A percentile compares a stretch with the other conserved stretches of the same genome.
These are phyloP conservation scores for Calycina herbarum DNA, from an alignment of 2,329 filamentous ascomycete genomes.

Conservation along the genomic window DNA sequence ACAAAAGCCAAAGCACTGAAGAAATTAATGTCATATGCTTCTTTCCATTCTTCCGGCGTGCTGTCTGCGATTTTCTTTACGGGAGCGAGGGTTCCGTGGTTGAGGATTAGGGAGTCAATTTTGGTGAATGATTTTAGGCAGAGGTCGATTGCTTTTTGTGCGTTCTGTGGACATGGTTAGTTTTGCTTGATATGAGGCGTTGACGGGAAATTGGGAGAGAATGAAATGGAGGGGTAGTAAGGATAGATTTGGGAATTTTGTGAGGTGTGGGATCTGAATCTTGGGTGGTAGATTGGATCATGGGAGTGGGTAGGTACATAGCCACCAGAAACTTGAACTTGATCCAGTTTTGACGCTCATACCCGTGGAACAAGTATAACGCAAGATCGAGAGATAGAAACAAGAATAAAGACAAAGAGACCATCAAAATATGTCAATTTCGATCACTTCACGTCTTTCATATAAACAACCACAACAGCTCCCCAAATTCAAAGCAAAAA, in stretches of 20 bases:
- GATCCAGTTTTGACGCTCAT: too few species aligned
- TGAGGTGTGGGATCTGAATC: too few species aligned
- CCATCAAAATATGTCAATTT: neutral
- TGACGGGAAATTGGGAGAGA: too few species aligned
- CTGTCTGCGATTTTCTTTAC: conserved; percentile 69
- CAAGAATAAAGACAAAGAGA: neutral
- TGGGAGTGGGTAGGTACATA: too few species aligned
- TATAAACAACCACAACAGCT: neutral
- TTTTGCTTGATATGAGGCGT: neutral
- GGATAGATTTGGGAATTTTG: neutral
- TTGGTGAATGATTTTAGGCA: conserved; percentile 68
- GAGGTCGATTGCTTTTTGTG: conserved; percentile 61
- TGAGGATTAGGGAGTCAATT: conserved; percentile 81
- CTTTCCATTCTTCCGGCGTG: conserved; percentile 72
- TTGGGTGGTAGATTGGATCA: too few species aligned
- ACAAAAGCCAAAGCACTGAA: conserved; percentile 81
- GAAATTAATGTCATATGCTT: conserved; percentile 79
- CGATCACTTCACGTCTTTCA: neutral
- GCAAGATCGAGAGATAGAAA: neutral
- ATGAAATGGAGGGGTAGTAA: neutral
- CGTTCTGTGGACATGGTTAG: conserved; percentile 39
- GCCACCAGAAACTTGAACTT: too few species aligned
- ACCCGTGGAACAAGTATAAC: neutral
- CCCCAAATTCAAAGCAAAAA: too few species aligned
- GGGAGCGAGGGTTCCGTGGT: conserved; percentile 81